Evolutionary conservation across 2,329 filamentous ascomycete species (phyloP).

Genomic region (Fusarium sp.): DNA sequence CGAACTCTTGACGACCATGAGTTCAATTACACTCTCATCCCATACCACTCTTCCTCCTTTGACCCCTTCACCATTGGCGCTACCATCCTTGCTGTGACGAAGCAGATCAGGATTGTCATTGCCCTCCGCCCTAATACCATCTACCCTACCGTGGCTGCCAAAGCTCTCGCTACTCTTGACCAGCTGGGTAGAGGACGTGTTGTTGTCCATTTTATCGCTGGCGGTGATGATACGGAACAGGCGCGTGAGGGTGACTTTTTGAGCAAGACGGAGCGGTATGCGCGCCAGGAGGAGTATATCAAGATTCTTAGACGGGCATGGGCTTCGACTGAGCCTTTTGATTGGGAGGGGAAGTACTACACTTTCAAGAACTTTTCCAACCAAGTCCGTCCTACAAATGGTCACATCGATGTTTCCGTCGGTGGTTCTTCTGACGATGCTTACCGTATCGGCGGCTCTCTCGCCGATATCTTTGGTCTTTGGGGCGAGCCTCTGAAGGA

Average conservation of each 20-base stretch:
- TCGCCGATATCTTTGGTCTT: constrained; percentile 73
- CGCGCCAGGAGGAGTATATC: constrained; percentile 72
- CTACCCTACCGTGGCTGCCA: constrained; percentile 73
- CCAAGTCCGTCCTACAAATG: constrained; percentile 65
- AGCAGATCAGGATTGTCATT: constrained; percentile 72
- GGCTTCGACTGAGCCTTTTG: constrained; percentile 68
- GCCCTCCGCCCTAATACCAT: constrained; percentile 70
- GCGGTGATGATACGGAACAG: constrained; percentile 71
- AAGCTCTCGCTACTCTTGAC: constrained; percentile 71
- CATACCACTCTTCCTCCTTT: constrained; percentile 65
- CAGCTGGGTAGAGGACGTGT: constrained; percentile 69
- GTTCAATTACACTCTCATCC: constrained; percentile 73
- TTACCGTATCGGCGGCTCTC: constrained; percentile 69
- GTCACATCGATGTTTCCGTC: constrained; percentile 69
- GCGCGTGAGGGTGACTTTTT: constrained; percentile 71
- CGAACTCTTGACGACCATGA: constrained; percentile 69
- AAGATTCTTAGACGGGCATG: constrained; percentile 70
- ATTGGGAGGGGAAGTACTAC: constrained; percentile 72
- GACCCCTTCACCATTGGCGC: constrained; percentile 67
- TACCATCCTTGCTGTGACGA: constrained; percentile 68
- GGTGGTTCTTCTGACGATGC: constrained; percentile 71
- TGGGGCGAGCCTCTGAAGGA: constrained; percentile 75
- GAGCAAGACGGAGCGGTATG: constrained; percentile 69
- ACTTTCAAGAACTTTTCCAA: constrained; percentile 70
- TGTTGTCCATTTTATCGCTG: constrained; percentile 74